Conservation (phyloP, 345 rosid genomes). For the Citrus maxima region DNA sequence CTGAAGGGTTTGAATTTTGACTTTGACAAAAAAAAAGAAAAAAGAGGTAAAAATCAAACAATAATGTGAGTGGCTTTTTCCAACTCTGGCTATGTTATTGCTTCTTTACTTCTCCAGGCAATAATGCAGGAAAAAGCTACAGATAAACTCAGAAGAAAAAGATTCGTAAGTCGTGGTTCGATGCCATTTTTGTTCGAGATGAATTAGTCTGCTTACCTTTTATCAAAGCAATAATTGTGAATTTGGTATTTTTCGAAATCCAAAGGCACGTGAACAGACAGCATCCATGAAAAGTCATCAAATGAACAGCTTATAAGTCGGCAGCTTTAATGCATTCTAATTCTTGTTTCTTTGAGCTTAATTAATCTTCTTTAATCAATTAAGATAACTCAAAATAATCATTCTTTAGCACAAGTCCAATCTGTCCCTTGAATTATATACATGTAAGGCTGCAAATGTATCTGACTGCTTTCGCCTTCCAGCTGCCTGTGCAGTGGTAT, state of each 20-base stretch:
- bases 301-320: conserved; percentile 8
- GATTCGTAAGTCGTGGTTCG: neutral
- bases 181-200: conserved; percentile 9
- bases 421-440: conserved; percentile 20
- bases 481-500: neutral
- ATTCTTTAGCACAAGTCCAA: conserved; percentile 22
- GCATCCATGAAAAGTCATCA: conserved; percentile 3
- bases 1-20: conserved; percentile 6
- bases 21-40: no score
- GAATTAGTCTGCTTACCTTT: neutral
- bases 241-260: conserved; percentile 10
- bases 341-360: neutral
- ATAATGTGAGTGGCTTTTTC: neutral
- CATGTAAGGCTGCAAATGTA: conserved; percentile 20
- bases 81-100: neutral
- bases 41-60: neutral
- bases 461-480: neutral
- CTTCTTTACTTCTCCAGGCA: neutral
- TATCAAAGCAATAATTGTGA: conserved; percentile 9
- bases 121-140: neutral
- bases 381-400: conserved; percentile 21
- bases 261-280: conserved; percentile 27
- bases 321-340: conserved; percentile 17
- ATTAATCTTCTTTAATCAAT: conserved; percentile 14
- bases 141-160: neutral